A percentile compares a stretch with the other conserved stretches of the same genome.
phyloP scores from a whole-genome alignment of 768 basidiomycete species.

The Mycena sanguinolenta region DNA sequence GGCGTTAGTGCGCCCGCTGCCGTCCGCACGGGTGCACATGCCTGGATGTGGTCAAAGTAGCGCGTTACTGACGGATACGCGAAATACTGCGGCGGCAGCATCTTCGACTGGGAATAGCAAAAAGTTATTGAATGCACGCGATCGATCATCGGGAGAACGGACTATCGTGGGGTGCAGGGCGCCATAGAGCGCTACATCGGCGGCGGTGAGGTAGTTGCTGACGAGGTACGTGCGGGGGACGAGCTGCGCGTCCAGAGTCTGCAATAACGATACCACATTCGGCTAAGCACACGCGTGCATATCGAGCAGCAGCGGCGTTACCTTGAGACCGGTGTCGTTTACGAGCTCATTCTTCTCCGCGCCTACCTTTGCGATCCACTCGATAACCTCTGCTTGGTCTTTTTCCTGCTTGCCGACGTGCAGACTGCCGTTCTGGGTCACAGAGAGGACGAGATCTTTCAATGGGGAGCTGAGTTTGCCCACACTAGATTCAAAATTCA shows the following conservation, averaged over 20 bases:
- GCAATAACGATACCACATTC: too few species aligned
- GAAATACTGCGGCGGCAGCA: constrained; percentile 81
- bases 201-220: constrained; percentile 86
- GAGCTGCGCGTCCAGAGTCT: constrained; percentile 83
- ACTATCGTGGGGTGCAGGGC: constrained; percentile 89
- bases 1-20: constrained; percentile 64
- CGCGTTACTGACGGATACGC: constrained; percentile 87
- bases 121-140: constrained; percentile 5
- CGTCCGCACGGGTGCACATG: constrained; percentile 69
- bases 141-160: constrained; percentile 46
- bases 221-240: constrained; percentile 88
- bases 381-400: constrained; percentile 72
- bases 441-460: constrained; percentile 69
- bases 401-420: constrained; percentile 68
- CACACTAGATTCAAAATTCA: constrained; percentile 68
- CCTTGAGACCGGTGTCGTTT: constrained; percentile 65
- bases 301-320: constrained; percentile 41
- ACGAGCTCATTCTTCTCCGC: constrained; percentile 58
- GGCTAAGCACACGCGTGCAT: not conserved
- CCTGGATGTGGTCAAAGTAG: constrained; percentile 96
- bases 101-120: constrained; percentile 66
- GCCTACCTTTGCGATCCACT: constrained; percentile 77
- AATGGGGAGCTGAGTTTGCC: constrained; percentile 61
- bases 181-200: constrained; percentile 92
- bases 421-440: constrained; percentile 58